Conservation (phyloP, 768 basidiomycete genomes). For the Macrolepiota fuliginosa region DNA sequence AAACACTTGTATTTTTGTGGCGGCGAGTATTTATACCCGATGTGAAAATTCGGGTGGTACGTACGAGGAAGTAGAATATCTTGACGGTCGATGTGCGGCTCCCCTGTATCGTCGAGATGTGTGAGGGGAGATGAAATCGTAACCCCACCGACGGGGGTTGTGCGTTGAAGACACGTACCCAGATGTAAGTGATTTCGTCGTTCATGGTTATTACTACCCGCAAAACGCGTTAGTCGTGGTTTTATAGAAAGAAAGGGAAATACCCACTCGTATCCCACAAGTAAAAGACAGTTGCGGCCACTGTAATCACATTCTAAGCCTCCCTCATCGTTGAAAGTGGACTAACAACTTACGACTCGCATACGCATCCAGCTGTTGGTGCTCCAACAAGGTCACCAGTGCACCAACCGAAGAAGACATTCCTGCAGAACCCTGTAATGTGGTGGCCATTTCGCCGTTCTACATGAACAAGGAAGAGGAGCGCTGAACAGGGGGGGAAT, state of each 20-base stretch:
- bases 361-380: background rate
- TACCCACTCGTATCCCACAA: background rate
- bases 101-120: background rate
- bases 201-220: background rate
- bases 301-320: background rate
- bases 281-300: background rate
- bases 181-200: background rate
- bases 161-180: background rate
- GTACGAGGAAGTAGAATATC: conserved; percentile 1
- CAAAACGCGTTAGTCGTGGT: background rate
- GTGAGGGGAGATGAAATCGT: background rate
- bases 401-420: background rate
- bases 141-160: background rate
- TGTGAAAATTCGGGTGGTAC: background rate
- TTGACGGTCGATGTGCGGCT: conserved; percentile 5
- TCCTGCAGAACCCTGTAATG: background rate
- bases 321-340: background rate
- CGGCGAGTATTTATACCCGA: too few species aligned
- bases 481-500: too few species aligned
- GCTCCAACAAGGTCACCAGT: background rate
- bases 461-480: background rate
- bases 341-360: background rate
- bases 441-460: background rate
- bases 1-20: too few species aligned
- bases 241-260: background rate